Base-by-base conservation (phyloP, 192 early-diverging fungal species). In the Entomortierella lignicola region DNA sequence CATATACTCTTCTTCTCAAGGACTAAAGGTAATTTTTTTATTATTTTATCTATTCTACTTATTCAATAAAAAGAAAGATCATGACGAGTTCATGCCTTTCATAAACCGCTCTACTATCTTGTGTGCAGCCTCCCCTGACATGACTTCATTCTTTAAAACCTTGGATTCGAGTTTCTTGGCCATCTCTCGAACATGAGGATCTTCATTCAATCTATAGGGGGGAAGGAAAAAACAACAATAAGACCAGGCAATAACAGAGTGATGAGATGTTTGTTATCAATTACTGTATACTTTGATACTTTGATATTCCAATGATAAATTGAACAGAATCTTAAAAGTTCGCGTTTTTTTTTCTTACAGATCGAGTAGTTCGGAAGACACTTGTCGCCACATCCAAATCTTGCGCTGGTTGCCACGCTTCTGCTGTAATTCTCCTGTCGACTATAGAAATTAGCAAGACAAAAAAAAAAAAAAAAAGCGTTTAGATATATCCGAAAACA, bases 381-480 rank as follows among this genome's bases (percentile, higher is more conserved):
- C 84, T 58, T 88, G 87, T 26, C 86, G 75, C 91, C 91, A 93
- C 90, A 93, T 92, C 89, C 89, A 91, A 55, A 87, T 79, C 63
- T 83, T 80, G 41, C 86, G 75, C 60, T 93, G 92, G 17, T 69
- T 43, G n/a, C 85, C 89, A n/a, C 92, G 85, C 57, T 84, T 84
- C 50, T 47, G 48, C 55, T 63, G 58, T 23, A 81, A 39, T 21
- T 84, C 75, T 1, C 71, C 71, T 2, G 79, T 58, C 4, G 80
- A 60, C 84, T 80, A 67, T 54, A 31, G 15, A 37, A 58, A 37
- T 37, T 8, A 65, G 20, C 11, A 37, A 10, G n/a, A n/a, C n/a
- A n/a, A n/a, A n/a, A n/a, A n/a, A n/a, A n/a, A n/a, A n/a, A n/a
- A n/a, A n/a, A n/a, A n/a, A n/a, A n/a, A n/a, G n/a, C n/a, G n/a